Percentiles rank a stretch among this genome's conserved stretches.
Conservation (phyloP, 2,329 filamentous ascomycete species). For the Echinosphaeria canescens region DNA sequence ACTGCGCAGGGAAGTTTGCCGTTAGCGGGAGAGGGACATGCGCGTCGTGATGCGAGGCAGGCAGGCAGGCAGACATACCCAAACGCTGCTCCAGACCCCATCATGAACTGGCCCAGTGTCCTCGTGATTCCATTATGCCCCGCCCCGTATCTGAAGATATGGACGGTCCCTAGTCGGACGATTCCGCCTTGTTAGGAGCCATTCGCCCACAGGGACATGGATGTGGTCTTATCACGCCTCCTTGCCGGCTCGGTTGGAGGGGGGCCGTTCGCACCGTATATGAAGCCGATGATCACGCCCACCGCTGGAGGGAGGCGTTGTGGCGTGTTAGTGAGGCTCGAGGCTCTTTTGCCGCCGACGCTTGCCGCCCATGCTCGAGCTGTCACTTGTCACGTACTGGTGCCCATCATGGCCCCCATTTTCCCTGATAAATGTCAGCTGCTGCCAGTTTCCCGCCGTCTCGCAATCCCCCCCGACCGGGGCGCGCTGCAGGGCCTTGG, state of each 20-base stretch:
- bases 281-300: conserved; percentile 91
- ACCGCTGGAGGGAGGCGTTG: conserved; percentile 60
- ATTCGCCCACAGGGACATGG: background rate
- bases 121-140: conserved; percentile 86
- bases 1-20: too few species aligned
- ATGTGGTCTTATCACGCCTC: too few species aligned
- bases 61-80: conserved; percentile 36
- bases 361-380: too few species aligned
- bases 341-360: background rate
- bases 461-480: conserved; percentile 1
- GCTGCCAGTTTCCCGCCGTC: conserved; percentile 2
- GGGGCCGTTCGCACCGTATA: conserved; percentile 38
- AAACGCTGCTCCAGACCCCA: conserved; percentile 85
- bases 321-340: conserved; percentile 13
- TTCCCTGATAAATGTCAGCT: conserved; percentile 41
- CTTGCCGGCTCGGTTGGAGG: too few species aligned
- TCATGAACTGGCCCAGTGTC: conserved; percentile 92
- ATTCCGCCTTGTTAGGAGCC: conserved; percentile 1
- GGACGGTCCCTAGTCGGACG: conserved; percentile 50
- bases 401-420: conserved; percentile 98
- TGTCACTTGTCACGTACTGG: conserved; percentile 42
- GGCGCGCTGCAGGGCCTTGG: conserved; percentile 1
- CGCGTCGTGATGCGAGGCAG: background rate
- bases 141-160: conserved; percentile 87
- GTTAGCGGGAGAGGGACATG: too few species aligned